Evolutionary conservation across 805 yeast species (phyloP), one percentile per base, ranked within the genome.

Genomic region (Pachysolen tannophilus): DNA sequence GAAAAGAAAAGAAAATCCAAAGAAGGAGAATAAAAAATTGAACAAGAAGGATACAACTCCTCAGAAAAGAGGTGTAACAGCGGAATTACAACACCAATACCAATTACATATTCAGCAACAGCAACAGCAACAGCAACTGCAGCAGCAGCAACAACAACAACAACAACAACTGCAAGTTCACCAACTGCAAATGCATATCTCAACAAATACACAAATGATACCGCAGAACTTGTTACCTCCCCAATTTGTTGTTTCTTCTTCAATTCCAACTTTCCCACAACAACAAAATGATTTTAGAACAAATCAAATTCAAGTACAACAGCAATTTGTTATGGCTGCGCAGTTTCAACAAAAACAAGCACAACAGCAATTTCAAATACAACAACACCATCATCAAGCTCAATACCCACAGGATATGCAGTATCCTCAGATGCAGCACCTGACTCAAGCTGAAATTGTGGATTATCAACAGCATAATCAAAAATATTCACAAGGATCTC

Each of bases 111-210:
- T 18, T 19, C 40, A 26, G 39, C 43, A 30, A 32, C 38, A 20
- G 17, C 35, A 37, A 18, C 34, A 37, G 21, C 41, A 34, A 30
- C 46, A 25, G 16, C 37, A 10, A 18, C 43, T 34, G 20, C 36
- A 27, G 14, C 39, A 23, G 17, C 40, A 26, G 17, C 38, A 35
- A 20, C 43, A 28, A 11, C 43, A 39, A 13, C 41, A 36, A n/a
- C 49, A 49, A 20, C 46, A 43, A 18, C 39, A 47, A 34, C 48
- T 47, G 37, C 46, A 47, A 27, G 39, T 28, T n/a, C 37, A 41
- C 24, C 39, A 43, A 27, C 14, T 28, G 26, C 10, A 45, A 35
- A 19, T 48, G 34, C 15, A 13, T 13, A 16, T 20, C 19, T 25
- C 31, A 4, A 20, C 32, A 19, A 26, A 17, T 20, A 7, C 28